Percentiles rank a stretch among this genome's conserved stretches.
Conservation (phyloP, 2,329 filamentous ascomycete genomes). For the Ophiostoma australiae region DNA sequence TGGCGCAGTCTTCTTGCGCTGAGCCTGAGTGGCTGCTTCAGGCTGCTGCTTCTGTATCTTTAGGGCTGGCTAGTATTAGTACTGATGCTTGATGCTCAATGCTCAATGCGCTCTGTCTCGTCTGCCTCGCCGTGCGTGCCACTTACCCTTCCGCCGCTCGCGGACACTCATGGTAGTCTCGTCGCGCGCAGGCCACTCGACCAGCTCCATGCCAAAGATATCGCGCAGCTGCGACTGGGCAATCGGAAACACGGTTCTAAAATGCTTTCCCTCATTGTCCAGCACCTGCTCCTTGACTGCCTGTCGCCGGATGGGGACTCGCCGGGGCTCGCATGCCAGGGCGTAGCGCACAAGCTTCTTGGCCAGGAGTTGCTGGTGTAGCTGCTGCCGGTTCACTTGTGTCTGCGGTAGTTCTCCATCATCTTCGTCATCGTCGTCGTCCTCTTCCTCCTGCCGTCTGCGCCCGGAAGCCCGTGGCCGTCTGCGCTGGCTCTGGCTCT, state of each 20-base stretch:
- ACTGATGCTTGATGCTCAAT: neutral
- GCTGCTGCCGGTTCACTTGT: conserved; percentile 30
- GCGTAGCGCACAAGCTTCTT: conserved; percentile 67
- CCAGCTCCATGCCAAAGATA: conserved; percentile 89
- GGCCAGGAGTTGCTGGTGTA: conserved; percentile 48
- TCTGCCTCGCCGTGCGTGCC: neutral
- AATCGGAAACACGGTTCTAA: conserved; percentile 69
- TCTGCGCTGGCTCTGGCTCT: conserved; percentile 8
- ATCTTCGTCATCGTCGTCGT: conserved; percentile 15
- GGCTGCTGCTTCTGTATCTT: conserved; percentile 16
- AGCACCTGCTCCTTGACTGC: conserved; percentile 68
- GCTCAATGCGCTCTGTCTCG: neutral
- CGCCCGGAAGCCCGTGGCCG: conserved; percentile 3
- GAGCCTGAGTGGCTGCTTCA: neutral
- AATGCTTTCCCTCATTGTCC: conserved; percentile 62
- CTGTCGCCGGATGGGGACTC: conserved; percentile 55
- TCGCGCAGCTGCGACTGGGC: conserved; percentile 67
- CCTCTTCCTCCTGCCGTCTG: conserved; percentile 8
- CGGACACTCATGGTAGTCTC: conserved; percentile 65
- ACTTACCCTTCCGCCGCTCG: conserved; percentile 67
- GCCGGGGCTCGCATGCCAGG: conserved; percentile 60
- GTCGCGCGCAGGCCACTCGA: conserved; percentile 74
- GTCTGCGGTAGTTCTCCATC: conserved; percentile 15
- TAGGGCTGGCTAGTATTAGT: neutral
- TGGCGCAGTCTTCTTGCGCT: conserved; percentile 27